Conservation (phyloP, 345 rosid genomes). For the Clausena lansium region DNA sequence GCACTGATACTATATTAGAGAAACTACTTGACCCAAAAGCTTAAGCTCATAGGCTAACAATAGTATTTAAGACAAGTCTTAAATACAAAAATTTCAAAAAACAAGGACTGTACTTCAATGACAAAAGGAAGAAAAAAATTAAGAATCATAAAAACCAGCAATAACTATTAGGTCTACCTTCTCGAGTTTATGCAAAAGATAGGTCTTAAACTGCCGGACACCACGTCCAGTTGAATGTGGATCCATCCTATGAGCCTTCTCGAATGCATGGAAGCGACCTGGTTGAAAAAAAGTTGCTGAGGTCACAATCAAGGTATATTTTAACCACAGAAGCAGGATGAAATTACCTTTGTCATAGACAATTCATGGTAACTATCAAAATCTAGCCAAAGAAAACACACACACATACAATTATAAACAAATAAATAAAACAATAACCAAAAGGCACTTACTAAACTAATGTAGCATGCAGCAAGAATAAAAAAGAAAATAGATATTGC, state of each 20-base stretch:
- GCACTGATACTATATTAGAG: too few relatives aligned
- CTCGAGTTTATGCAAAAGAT: constrained; percentile 75
- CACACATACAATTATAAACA: not conserved
- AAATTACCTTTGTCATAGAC: not conserved
- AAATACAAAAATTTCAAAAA: not conserved
- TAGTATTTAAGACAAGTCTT: too few relatives aligned
- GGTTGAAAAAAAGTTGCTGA: constrained; percentile 10
- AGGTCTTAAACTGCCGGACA: constrained; percentile 92
- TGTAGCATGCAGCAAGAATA: not conserved
- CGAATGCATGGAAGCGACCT: constrained; percentile 96
- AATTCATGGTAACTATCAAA: not conserved
- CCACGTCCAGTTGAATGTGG: constrained; percentile 72
- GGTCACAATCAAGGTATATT: not conserved
- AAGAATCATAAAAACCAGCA: not conserved
- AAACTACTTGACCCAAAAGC: too few relatives aligned
- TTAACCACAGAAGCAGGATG: not conserved
- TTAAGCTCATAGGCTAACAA: too few relatives aligned
- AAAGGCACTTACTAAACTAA: not conserved
- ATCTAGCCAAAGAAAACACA: not conserved
- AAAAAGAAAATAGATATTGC: not conserved
- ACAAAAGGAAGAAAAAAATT: not conserved
- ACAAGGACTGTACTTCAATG: not conserved
- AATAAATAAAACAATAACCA: not conserved
- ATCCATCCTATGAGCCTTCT: constrained; percentile 78
- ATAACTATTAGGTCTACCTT: constrained; percentile 41